Evolutionary conservation across 2,329 filamentous ascomycete genomes (phyloP).

Genomic region (Fusarium newnesense): DNA sequence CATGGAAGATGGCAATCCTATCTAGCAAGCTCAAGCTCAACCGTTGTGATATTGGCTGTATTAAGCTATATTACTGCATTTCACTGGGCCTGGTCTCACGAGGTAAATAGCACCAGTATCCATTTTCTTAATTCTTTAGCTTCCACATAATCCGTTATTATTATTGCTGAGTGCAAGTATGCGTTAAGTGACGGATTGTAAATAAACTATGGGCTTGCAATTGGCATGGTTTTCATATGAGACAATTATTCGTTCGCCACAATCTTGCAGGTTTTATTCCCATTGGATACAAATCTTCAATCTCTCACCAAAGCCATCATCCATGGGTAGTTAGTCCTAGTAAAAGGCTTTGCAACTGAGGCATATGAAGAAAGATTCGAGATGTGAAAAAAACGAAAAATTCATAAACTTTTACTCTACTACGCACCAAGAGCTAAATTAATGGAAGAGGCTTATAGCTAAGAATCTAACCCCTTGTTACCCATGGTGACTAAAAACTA

Average conservation of each 20-base stretch:
- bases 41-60: not conserved
- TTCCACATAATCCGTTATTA: not conserved
- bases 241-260: conserved; percentile 3
- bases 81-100: conserved; percentile 2
- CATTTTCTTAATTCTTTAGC: not conserved
- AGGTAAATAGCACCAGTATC: conserved; percentile 16
- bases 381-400: not conserved
- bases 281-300: not conserved
- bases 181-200: not conserved
- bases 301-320: not conserved
- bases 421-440: not conserved
- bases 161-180: not conserved
- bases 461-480: conserved; percentile 25
- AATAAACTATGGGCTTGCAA: not conserved
- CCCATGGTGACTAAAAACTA: conserved; percentile 20
- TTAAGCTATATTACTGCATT: not conserved
- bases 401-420: not conserved
- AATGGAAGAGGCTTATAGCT: not conserved
- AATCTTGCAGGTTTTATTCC: not conserved
- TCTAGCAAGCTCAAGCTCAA: conserved; percentile 1
- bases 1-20: not conserved
- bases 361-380: not conserved
- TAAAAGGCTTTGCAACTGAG: not conserved
- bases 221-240: not conserved
- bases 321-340: not conserved